Conservation (phyloP, 108 stramenopile genomes). For the Mediolabrus comicus region DNA sequence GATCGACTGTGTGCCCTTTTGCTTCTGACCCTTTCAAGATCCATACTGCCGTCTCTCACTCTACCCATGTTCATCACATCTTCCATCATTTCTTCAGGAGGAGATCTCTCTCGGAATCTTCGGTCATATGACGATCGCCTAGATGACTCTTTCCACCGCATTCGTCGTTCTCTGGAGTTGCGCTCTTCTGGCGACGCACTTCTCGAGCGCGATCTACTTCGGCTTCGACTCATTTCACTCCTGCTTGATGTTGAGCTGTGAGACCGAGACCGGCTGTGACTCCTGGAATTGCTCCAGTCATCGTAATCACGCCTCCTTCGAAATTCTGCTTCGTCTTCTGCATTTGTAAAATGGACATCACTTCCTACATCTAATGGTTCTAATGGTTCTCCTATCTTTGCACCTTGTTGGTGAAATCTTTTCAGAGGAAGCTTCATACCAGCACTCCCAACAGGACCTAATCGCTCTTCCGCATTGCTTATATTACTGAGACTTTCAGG, state of each 20-base stretch:
- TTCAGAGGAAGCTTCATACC: not conserved
- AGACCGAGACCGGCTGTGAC: not conserved
- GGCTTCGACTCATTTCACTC: slow-evolving; percentile 8
- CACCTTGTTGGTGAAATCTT: not conserved
- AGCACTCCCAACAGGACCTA: not conserved
- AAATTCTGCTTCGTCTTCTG: not conserved
- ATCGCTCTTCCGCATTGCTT: not conserved
- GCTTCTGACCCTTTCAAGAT: not conserved
- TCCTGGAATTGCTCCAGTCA: not conserved
- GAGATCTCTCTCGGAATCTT: not conserved
- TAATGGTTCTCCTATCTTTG: not conserved
- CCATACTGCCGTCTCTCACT: not conserved
- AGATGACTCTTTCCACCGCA: slow-evolving; percentile 1
- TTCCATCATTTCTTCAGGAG: not conserved
- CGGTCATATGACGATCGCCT: not conserved
- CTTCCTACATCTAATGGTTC: not conserved
- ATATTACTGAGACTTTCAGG: not conserved
- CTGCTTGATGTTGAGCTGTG: not conserved
- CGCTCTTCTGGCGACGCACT: not conserved
- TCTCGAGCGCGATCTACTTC: slow-evolving; percentile 20
- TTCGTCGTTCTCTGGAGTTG: not conserved
- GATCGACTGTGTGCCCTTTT: not conserved
- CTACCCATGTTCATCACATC: not conserved
- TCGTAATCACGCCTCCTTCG: not conserved
- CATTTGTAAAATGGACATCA: not conserved